Conservation (phyloP, 2,329 filamentous ascomycete genomes). For the Epichloe coenophiala region DNA sequence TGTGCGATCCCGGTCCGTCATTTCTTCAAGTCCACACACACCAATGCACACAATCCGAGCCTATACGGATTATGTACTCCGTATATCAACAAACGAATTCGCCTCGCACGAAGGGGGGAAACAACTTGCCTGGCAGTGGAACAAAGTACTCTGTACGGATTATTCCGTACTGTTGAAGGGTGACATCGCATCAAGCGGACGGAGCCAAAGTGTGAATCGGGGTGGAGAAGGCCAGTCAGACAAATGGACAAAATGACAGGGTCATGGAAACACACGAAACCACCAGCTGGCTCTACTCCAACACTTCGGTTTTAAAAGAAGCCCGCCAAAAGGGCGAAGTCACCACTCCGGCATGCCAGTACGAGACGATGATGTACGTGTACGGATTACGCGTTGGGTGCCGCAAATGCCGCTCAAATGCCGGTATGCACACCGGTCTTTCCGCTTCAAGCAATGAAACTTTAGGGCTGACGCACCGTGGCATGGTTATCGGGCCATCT, state of each 20-base stretch:
- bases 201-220: too few species aligned
- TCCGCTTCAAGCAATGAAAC: neutral
- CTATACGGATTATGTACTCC: too few species aligned
- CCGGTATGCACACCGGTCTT: neutral
- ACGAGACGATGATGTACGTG: too few species aligned
- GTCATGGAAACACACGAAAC: too few species aligned
- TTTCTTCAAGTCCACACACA: neutral
- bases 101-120: too few species aligned
- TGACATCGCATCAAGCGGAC: too few species aligned
- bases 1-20: neutral
- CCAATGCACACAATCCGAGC: neutral
- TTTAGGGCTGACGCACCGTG: too few species aligned
- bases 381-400: neutral
- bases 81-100: too few species aligned
- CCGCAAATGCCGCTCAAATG: neutral
- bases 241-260: neutral
- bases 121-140: too few species aligned
- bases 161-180: too few species aligned
- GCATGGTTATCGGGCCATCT: neutral
- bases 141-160: too few species aligned
- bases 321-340: neutral
- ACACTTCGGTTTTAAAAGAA: neutral
- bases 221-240: too few species aligned
- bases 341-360: neutral
- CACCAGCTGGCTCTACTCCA: neutral